Evolutionary conservation across 192 early-diverging fungal species (phyloP).

Genomic region (Mortierella antarctica): DNA sequence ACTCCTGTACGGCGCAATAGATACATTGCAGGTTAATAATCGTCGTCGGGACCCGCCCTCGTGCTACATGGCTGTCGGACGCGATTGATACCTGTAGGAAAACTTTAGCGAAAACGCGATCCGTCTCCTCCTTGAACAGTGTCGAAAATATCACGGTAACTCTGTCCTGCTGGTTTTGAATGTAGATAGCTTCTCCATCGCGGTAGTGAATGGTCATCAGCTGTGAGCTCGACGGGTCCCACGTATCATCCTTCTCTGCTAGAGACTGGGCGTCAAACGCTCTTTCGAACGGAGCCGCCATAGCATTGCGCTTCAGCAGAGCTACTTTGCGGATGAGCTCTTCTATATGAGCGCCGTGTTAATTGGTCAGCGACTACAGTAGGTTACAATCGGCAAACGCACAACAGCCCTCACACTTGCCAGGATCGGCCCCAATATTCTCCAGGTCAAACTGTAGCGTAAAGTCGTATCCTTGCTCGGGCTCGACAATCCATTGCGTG

Average conservation of each 20-base stretch:
- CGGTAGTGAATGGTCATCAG: constrained; percentile 96
- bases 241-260: constrained; percentile 76
- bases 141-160: constrained; percentile 98
- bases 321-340: constrained; percentile 85
- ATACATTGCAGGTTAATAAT: too few relatives aligned
- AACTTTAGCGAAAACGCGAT: constrained; percentile 94
- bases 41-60: not conserved
- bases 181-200: constrained; percentile 92
- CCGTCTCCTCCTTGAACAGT: constrained; percentile 97
- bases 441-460: constrained; percentile 86
- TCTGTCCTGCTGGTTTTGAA: constrained; percentile 90
- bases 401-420: constrained; percentile 40
- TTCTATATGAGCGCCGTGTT: constrained; percentile 40
- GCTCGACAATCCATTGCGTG: constrained; percentile 69
- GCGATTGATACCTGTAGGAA: constrained; percentile 84
- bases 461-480: constrained; percentile 82
- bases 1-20: constrained; percentile 85
- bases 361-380: not conserved
- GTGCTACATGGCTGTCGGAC: not conserved
- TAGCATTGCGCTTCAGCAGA: constrained; percentile 92
- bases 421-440: constrained; percentile 78
- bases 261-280: constrained; percentile 88
- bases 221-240: constrained; percentile 71
- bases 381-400: too few relatives aligned
- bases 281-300: constrained; percentile 92